phyloP scores from a whole-genome alignment of 2,329 filamentous ascomycete species.

The Curvularia sp. region DNA sequence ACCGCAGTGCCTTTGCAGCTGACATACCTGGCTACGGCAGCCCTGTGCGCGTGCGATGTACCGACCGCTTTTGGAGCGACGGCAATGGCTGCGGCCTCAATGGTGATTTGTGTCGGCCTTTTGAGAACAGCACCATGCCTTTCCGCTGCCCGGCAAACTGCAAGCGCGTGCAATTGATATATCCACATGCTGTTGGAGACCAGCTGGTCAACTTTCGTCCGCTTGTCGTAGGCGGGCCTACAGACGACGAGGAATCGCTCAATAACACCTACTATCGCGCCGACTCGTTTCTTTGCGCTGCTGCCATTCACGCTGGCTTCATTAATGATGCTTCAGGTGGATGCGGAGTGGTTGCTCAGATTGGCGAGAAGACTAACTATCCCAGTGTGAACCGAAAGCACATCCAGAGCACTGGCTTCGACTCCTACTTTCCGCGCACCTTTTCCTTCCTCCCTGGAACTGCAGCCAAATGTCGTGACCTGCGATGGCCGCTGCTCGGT shows the following conservation, averaged over 20 bases:
- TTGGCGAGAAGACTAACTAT: constrained; percentile 72
- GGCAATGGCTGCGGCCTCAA: constrained; percentile 77
- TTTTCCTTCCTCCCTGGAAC: constrained; percentile 76
- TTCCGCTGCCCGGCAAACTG: constrained; percentile 81
- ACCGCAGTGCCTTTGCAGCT: constrained; percentile 64
- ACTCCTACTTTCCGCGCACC: constrained; percentile 87
- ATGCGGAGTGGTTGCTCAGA: constrained; percentile 78
- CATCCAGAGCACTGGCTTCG: constrained; percentile 78
- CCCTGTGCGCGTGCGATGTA: constrained; percentile 71
- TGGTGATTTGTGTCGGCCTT: constrained; percentile 76
- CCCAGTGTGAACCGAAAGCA: constrained; percentile 71
- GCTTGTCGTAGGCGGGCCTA: constrained; percentile 63
- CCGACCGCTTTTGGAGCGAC: constrained; percentile 69
- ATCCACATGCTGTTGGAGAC: constrained; percentile 77
- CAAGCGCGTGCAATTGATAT: constrained; percentile 68
- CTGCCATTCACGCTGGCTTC: constrained; percentile 83
- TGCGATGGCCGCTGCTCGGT: constrained; percentile 82
- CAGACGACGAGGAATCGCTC: constrained; percentile 49
- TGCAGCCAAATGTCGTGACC: constrained; percentile 73
- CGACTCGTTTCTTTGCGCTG: constrained; percentile 85
- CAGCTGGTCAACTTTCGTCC: constrained; percentile 64
- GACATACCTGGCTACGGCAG: constrained; percentile 72
- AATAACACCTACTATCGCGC: constrained; percentile 75
- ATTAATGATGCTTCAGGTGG: constrained; percentile 75
- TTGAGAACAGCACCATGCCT: constrained; percentile 71